Percentiles rank a stretch among this genome's conserved stretches.
Conservation (phyloP, 768 basidiomycete species). For the Grammothele lineata region DNA sequence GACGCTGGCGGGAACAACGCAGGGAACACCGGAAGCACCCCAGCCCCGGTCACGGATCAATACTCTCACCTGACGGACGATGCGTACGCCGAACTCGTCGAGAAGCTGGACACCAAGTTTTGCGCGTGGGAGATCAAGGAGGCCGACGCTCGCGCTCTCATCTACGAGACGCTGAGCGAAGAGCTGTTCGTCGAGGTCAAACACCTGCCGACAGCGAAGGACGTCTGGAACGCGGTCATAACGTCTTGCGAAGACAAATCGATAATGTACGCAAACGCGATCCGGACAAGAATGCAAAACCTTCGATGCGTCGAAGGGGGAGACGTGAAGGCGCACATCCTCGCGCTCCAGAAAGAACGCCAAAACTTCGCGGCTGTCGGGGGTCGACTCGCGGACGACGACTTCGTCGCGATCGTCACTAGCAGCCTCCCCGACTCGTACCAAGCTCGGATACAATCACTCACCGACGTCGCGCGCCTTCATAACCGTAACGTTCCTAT, state of each 20-base stretch:
- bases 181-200: slow-evolving; percentile 1
- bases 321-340: slow-evolving; percentile 1
- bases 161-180: slow-evolving; percentile 3
- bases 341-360: neutral
- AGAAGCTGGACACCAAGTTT: no score
- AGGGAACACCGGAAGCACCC: no score
- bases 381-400: neutral
- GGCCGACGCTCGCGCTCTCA: neutral
- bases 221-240: neutral
- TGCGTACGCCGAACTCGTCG: no score
- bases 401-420: neutral
- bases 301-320: neutral
- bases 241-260: neutral
- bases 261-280: neutral
- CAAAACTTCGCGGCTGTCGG: neutral
- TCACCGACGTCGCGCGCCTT: neutral
- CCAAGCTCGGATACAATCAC: neutral
- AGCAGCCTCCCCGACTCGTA: neutral
- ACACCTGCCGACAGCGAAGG: neutral
- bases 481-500: neutral
- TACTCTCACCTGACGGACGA: no score
- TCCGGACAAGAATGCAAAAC: neutral
- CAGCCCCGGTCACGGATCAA: no score
- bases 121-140: no score
- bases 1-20: no score